phyloP scores from a whole-genome alignment of 169 alveolate genomes.

The Eimeria falciformis region DNA sequence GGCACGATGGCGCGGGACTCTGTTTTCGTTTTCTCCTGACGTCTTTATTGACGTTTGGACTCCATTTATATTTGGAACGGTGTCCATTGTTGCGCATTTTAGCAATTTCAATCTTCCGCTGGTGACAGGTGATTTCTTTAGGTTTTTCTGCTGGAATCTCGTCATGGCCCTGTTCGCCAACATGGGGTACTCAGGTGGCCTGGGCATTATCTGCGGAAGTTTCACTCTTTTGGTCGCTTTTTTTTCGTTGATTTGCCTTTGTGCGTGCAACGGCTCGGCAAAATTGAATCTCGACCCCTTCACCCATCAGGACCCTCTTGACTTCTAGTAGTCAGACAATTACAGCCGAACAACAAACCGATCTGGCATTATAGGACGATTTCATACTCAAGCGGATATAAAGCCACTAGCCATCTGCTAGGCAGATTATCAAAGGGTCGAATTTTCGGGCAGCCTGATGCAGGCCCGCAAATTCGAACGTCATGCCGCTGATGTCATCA shows the following conservation, averaged over 20 bases:
- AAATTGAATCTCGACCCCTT: constrained; percentile 41
- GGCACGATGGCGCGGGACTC: constrained; percentile 55
- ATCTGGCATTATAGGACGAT: too few relatives aligned
- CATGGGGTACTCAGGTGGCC: constrained; percentile 73
- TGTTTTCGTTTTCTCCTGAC: constrained; percentile 71
- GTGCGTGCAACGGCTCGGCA: constrained; percentile 65
- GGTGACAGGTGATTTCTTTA: constrained; percentile 43
- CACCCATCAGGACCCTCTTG: constrained; percentile 26
- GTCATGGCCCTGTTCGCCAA: constrained; percentile 71
- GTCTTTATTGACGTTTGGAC: constrained; percentile 70
- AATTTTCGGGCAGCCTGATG: too few relatives aligned
- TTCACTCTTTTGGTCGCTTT: constrained; percentile 65
- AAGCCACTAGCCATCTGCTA: too few relatives aligned
- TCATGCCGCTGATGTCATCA: too few relatives aligned
- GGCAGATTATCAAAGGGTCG: too few relatives aligned
- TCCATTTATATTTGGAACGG: constrained; percentile 78
- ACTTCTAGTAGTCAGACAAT: not conserved
- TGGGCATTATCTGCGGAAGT: constrained; percentile 70
- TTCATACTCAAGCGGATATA: too few relatives aligned
- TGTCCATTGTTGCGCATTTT: constrained; percentile 75
- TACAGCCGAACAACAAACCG: too few relatives aligned
- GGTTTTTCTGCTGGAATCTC: constrained; percentile 69
- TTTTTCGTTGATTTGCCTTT: constrained; percentile 64
- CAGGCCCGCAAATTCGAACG: too few relatives aligned
- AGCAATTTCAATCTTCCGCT: constrained; percentile 24